Base-by-base conservation (phyloP, 352 stramenopile genomes). In the Pythium folliculosum region DNA sequence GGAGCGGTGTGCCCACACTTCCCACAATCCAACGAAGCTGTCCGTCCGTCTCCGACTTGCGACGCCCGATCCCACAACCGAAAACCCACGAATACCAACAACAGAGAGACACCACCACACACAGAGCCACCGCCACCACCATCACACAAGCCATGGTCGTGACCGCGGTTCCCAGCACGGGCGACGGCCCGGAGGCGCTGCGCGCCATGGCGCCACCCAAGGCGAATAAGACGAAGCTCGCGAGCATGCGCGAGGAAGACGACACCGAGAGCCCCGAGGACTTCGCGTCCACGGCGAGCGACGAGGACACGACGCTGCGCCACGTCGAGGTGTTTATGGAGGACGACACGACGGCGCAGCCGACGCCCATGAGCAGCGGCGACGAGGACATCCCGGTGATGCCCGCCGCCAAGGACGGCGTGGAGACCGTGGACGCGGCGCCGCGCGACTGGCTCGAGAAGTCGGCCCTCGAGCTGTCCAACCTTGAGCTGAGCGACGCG, bases 311-410 rank as follows among this genome's bases (percentile, higher is more conserved):
- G 22, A 37, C 54, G 19, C 37, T 60, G 14, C 22, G 59, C n/a
- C 21, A 43, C 25, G 37, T 69, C 25, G 53, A 70, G 32, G 63
- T 51, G 12, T 25, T 25, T 38, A 7, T 55, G 10, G 25, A 67
- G 40, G 8, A 40, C 2, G 12, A 19, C 1, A 6, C 40, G 9
- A 7, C 17, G 40, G 40, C 8, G 35, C 35, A 40, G 12, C 3
- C 38, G 1, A n/a, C 30, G 25, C 60, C 10, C 19, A 49, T 32
- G 13, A 16, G 50, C 19, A 4, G 7, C 14, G 19, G 25, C 25
- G 43, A 60, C 27, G 64, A 62, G 3, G 64, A 71, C 38, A 65
- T 71, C 30, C 56, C 64, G 3, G 54, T 69, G 9, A 63, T 69
- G 53, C 60, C 25, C 17, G 25, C 59, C 9, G 49, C n/a, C 47